phyloP scores from a whole-genome alignment of 495 filamentous ascomycete species.

The Hypoxylon rickii region DNA sequence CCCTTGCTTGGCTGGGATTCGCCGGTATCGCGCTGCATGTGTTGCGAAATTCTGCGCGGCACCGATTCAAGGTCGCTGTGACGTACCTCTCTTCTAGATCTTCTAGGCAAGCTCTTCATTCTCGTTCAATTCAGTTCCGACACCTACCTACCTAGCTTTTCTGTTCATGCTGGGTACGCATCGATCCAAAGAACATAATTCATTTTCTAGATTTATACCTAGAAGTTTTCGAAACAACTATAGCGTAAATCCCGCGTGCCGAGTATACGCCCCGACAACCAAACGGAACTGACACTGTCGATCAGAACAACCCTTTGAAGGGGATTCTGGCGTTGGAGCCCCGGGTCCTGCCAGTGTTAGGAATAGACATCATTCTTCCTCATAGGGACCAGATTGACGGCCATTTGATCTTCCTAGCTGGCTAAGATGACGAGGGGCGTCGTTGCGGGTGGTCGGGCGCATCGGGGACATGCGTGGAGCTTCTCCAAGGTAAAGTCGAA shows the following conservation, averaged over 20 bases:
- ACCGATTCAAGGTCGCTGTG: constrained; percentile 1
- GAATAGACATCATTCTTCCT: neutral
- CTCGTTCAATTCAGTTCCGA: neutral
- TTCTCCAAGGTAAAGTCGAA: constrained; percentile 42
- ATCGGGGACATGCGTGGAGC: constrained; percentile 39
- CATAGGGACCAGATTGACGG: constrained; percentile 13
- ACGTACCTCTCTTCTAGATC: neutral
- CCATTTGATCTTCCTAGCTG: constrained; percentile 7
- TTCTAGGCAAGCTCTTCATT: neutral
- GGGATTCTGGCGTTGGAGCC: constrained; percentile 3
- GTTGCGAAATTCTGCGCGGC: constrained; percentile 11
- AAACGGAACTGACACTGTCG: constrained; percentile 8
- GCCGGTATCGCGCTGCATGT: constrained; percentile 9
- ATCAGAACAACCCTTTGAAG: constrained; percentile 5
- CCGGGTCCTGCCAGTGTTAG: constrained; percentile 2
- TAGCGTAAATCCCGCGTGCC: constrained; percentile 12
- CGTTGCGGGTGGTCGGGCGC: constrained; percentile 37
- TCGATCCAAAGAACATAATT: too few relatives aligned
- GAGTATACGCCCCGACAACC: constrained; percentile 5
- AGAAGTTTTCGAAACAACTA: neutral
- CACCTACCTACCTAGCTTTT: neutral
- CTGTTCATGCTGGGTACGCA: too few relatives aligned
- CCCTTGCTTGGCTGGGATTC: constrained; percentile 17
- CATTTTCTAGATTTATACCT: too few relatives aligned
- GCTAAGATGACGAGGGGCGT: constrained; percentile 40